Evolutionary conservation across 345 rosid species (phyloP).

Genomic region (Heritiera littoralis): DNA sequence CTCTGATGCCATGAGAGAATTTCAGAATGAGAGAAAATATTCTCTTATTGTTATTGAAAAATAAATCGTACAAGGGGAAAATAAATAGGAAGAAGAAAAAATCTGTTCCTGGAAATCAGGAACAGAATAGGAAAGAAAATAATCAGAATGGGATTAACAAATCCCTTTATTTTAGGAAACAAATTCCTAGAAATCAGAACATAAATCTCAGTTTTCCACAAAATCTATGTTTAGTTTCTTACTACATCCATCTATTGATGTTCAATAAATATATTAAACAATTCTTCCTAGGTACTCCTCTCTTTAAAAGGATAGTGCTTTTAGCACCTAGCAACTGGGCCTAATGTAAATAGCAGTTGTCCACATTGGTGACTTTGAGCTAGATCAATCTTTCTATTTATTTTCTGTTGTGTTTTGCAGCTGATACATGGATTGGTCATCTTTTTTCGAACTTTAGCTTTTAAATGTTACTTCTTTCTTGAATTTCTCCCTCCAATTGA

Average conservation of each 20-base stretch:
- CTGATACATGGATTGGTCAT: background rate
- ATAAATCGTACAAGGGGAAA: too few relatives aligned
- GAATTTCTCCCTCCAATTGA: background rate
- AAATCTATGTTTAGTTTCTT: slow-evolving; percentile 10
- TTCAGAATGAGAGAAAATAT: too few relatives aligned
- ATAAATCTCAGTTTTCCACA: too few relatives aligned
- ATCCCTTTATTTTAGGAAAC: too few relatives aligned
- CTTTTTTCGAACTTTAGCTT: background rate
- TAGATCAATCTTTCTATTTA: background rate
- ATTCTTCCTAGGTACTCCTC: background rate
- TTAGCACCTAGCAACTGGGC: background rate
- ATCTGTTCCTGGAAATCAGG: too few relatives aligned
- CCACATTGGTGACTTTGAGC: background rate
- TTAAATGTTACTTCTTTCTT: background rate
- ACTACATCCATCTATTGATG: slow-evolving; percentile 27
- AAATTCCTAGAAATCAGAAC: too few relatives aligned
- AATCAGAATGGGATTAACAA: too few relatives aligned
- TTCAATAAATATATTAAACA: slow-evolving; percentile 8
- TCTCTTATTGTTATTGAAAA: too few relatives aligned
- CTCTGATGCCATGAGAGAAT: too few relatives aligned
- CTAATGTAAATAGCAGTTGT: background rate
- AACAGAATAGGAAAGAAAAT: too few relatives aligned
- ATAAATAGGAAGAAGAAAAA: too few relatives aligned
- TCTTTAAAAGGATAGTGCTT: background rate
- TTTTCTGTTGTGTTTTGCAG: background rate